A percentile compares a stretch with the other conserved stretches of the same genome.
These are phyloP conservation scores for Aphanomyces stellatus DNA, from an alignment of 352 stramenopile genomes.

Conservation along the genomic window DNA sequence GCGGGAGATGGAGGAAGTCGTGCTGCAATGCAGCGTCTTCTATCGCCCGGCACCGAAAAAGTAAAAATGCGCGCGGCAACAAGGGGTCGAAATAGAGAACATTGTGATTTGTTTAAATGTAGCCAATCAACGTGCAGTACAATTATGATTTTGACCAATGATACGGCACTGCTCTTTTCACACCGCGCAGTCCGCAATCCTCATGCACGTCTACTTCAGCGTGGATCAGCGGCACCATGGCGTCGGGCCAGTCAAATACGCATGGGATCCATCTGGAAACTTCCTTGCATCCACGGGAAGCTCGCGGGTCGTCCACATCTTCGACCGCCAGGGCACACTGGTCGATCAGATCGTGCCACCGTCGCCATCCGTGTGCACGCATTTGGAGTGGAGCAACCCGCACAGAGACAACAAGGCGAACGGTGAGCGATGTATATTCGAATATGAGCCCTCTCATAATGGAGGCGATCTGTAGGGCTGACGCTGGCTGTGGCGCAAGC, in stretches of 20 bases:
- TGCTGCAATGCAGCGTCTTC: neutral
- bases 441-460: neutral
- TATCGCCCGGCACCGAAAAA: too few relatives aligned
- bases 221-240: conserved; percentile 71
- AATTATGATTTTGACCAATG: neutral
- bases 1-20: neutral
- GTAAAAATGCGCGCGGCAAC: too few relatives aligned
- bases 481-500: conserved; percentile 60
- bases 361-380: conserved; percentile 45
- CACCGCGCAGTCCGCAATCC: neutral
- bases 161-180: too few relatives aligned
- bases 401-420: neutral
- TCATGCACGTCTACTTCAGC: conserved; percentile 75
- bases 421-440: neutral
- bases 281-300: conserved; percentile 67
- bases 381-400: conserved; percentile 66
- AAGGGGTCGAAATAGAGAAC: neutral
- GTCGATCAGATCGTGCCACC: conserved; percentile 72
- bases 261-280: conserved; percentile 66
- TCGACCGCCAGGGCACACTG: conserved; percentile 54
- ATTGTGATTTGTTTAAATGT: neutral
- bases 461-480: too few relatives aligned
- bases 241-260: conserved; percentile 59
- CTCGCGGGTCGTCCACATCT: conserved; percentile 70
- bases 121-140: neutral